Conservation (phyloP, 768 basidiomycete genomes). For the Galerina marginata region DNA sequence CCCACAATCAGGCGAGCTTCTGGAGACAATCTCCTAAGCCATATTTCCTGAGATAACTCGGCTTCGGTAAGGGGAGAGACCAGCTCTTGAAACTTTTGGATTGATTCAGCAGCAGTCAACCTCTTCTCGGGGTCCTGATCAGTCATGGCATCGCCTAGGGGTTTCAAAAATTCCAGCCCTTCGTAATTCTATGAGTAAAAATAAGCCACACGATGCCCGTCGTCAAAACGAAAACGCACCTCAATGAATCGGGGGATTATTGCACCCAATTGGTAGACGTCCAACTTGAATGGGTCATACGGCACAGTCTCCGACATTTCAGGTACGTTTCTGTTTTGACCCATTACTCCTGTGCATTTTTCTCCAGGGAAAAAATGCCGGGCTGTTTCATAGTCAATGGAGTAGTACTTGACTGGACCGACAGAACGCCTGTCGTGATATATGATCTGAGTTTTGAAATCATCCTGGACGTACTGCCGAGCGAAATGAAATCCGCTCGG, state of each 20-base stretch:
- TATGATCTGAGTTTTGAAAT: not conserved
- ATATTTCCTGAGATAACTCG: not conserved
- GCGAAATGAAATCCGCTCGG: conserved; percentile 22
- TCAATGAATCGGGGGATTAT: conserved; percentile 7
- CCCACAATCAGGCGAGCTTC: not conserved
- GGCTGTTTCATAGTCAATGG: conserved; percentile 33
- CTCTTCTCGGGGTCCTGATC: not conserved
- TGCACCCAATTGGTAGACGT: conserved; percentile 33
- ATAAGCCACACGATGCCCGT: not conserved
- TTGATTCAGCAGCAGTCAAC: not conserved
- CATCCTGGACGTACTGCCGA: not conserved
- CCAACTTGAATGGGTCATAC: conserved; percentile 34
- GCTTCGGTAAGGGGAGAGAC: not conserved
- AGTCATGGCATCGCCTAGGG: not conserved
- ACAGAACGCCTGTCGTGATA: conserved; percentile 22
- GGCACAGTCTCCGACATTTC: conserved; percentile 26
- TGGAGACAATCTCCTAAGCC: not conserved
- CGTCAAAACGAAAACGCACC: not conserved
- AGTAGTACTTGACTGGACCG: conserved; percentile 29
- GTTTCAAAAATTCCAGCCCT: not conserved
- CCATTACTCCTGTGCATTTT: conserved; percentile 11
- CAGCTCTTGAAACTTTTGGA: not conserved
- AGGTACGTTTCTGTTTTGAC: conserved; percentile 30
- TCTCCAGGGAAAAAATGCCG: not conserved
- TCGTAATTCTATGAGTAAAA: not conserved